Evolutionary conservation across 2,329 filamentous ascomycete species (phyloP), one percentile per base, ranked within the genome.

Genomic region (Aspergillus brunneoviolaceus): DNA sequence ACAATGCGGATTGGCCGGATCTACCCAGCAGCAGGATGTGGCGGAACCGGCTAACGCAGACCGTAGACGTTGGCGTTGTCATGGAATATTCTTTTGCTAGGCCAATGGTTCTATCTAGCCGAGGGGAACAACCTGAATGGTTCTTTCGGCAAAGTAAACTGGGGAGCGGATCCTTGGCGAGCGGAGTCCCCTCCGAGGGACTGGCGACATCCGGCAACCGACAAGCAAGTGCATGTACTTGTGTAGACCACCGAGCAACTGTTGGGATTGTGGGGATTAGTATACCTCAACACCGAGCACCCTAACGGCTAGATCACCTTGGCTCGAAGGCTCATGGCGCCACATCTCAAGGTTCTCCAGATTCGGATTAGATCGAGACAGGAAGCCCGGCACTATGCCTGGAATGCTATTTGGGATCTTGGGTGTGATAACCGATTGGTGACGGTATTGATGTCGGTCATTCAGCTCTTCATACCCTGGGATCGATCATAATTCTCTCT

Each of bases 341-440:
- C 14, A 19, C 21, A 27, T 62, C 29, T 58, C 58, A 55, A 58
- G 47, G 31, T 55, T 60, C 33, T 25, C 55, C 55, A 3, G 12
- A 57, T 60, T 19, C 27, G 51, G 60, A 45, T 33, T 62, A 60
- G 60, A 27, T 11, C 16, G 9, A 23, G n/a, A 35, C 14, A 33
- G 25, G 27, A 21, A n/a, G 2, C 6, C 27, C 35, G 48, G 45
- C 42, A 27, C 42, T 33, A 48, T 49, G 45, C 19, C 42, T 33
- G 29, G 23, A 21, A 25, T 16, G n/a, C 19, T 31, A n/a, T 19
- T 35, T 12, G 33, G 12, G 4, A 16, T 29, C 10, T 29, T 29
- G 33, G 33, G 33, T 35, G 33, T 9, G 7, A 29, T 10, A 10
- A 29, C 27, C 27, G 27, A 29, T 29, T 29, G 27, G 27, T 29